A percentile compares a stretch with the other conserved stretches of the same genome.
Evolutionary conservation across 2,329 filamentous ascomycete genomes (phyloP).

Genomic region (Fusarium avenaceum): DNA sequence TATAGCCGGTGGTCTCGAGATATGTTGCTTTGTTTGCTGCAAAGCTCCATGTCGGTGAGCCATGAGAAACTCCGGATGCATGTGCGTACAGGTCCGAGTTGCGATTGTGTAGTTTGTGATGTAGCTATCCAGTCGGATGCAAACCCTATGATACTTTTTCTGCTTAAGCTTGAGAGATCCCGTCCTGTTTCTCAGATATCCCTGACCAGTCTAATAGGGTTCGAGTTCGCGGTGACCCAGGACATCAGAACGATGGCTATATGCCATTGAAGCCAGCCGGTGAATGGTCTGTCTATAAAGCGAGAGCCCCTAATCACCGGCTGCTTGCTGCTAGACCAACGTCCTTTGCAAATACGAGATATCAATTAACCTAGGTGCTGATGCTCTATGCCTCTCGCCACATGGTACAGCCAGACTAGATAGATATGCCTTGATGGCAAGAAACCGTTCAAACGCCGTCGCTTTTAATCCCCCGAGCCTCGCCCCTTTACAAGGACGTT

Average conservation of each 20-base stretch:
- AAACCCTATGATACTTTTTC: not conserved
- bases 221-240: conserved; percentile 10
- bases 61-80: not conserved
- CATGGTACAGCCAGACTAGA: conserved; percentile 23
- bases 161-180: not conserved
- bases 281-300: conserved; percentile 2
- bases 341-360: conserved; percentile 13
- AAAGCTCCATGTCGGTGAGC: conserved; percentile 10
- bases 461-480: conserved; percentile 45
- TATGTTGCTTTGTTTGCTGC: conserved; percentile 11
- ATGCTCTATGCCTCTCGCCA: conserved; percentile 19
- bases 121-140: conserved; percentile 12
- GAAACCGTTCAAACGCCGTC: conserved; percentile 51
- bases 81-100: not conserved
- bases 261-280: conserved; percentile 5
- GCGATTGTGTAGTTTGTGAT: conserved; percentile 3
- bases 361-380: conserved; percentile 33
- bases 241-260: not conserved
- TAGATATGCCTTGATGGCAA: conserved; percentile 39
- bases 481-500: conserved; percentile 30
- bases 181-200: not conserved
- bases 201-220: conserved; percentile 3
- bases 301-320: not conserved
- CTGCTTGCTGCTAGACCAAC: conserved; percentile 7
- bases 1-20: conserved; percentile 5